Evolutionary conservation across 306 rosid species (phyloP).

Genomic region (Alnus glutinosa): DNA sequence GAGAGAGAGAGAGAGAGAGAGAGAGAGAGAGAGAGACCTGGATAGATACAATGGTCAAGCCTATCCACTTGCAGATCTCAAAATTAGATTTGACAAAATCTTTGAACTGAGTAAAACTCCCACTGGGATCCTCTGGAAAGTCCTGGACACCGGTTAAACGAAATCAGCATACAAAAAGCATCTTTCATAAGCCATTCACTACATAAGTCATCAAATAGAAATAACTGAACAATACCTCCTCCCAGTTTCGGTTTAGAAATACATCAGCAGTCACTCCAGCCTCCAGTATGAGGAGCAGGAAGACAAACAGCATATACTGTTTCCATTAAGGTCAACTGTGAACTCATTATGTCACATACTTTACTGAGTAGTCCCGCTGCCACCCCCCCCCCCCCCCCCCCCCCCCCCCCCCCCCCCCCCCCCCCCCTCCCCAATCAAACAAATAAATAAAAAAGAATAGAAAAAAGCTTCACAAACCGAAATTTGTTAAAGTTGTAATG

Average conservation of each 20-base stretch:
- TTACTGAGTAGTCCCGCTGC: not conserved
- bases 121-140: conserved; percentile 75
- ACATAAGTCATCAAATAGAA: not conserved
- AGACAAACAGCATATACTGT: conserved; percentile 68
- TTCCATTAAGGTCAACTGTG: conserved; percentile 21
- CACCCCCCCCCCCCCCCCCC: not conserved
- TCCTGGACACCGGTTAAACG: conserved; percentile 47
- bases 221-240: conserved; percentile 44
- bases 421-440: too few relatives aligned
- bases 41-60: conserved; percentile 57
- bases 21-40: conserved; percentile 51
- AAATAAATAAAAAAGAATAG: too few relatives aligned
- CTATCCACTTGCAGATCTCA: conserved; percentile 72
- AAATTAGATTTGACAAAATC: conserved; percentile 61
- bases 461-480: too few relatives aligned
- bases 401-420: too few relatives aligned
- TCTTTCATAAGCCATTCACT: not conserved
- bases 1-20: conserved; percentile 29
- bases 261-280: conserved; percentile 69
- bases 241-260: conserved; percentile 71
- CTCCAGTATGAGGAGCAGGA: conserved; percentile 65
- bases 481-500: too few relatives aligned
- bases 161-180: conserved; percentile 7
- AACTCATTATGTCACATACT: not conserved
- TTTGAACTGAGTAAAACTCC: conserved; percentile 63